Evolutionary conservation across 2,329 filamentous ascomycete genomes (phyloP).

Genomic region (Karstenula rhodostoma): DNA sequence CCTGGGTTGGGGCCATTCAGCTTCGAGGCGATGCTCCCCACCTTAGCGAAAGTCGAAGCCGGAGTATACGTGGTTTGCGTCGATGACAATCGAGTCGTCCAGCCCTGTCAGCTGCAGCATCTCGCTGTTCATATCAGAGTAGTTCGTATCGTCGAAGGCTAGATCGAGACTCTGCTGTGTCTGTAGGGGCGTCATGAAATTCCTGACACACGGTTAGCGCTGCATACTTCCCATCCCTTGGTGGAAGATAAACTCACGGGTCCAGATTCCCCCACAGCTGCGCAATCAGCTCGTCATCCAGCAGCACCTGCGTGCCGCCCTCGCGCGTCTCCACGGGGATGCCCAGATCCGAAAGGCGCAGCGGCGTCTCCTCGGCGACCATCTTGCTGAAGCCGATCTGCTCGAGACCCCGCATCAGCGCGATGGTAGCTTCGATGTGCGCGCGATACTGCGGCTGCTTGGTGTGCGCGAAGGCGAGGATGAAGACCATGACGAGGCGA

Average conservation of each 20-base stretch:
- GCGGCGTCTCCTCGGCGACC: conserved; percentile 44
- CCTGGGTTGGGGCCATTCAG: too few relatives aligned
- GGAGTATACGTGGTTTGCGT: conserved; percentile 34
- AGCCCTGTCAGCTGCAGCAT: conserved; percentile 41
- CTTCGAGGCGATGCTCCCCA: background rate
- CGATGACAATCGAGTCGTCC: conserved; percentile 41
- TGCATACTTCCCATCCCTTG: too few relatives aligned
- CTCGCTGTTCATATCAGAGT: conserved; percentile 42
- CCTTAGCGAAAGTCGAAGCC: conserved; percentile 23
- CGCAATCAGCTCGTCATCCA: conserved; percentile 40
- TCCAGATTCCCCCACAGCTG: conserved; percentile 45
- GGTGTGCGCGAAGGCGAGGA: conserved; percentile 44
- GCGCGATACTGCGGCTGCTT: conserved; percentile 35
- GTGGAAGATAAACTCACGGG: conserved; percentile 43
- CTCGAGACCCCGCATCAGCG: conserved; percentile 37
- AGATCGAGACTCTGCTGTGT: conserved; percentile 44
- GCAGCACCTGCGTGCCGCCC: conserved; percentile 23
- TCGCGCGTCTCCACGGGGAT: conserved; percentile 29
- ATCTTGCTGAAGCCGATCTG: conserved; percentile 47
- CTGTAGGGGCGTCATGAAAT: conserved; percentile 44
- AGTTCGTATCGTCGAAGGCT: conserved; percentile 41
- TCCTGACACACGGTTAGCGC: conserved; percentile 20
- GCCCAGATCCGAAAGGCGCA: conserved; percentile 41
- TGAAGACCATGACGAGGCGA: conserved; percentile 45
- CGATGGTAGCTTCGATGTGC: conserved; percentile 37